Conservation (phyloP, 106 monocot species). For the Alisma plantagoaquatica region DNA sequence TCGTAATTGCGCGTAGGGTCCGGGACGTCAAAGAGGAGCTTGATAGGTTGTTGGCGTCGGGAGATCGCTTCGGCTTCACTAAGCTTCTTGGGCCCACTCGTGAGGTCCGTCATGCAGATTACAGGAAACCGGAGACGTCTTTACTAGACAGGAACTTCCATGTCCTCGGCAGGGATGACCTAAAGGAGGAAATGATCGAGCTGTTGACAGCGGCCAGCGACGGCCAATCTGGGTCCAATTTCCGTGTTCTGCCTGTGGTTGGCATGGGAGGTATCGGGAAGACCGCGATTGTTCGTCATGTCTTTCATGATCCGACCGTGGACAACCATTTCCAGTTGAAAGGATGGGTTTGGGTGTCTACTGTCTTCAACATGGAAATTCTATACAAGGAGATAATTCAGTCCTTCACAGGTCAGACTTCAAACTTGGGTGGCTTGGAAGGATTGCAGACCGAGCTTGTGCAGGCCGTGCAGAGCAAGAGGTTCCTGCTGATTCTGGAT, state of each 20-base stretch:
- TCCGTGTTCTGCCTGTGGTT: background rate
- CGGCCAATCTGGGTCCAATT: too few relatives aligned
- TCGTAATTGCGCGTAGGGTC: too few relatives aligned
- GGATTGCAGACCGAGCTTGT: background rate
- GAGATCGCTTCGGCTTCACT: too few relatives aligned
- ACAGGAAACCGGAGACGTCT: too few relatives aligned
- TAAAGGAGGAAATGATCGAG: background rate
- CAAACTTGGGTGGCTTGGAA: background rate
- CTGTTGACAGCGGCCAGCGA: too few relatives aligned
- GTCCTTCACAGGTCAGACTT: background rate
- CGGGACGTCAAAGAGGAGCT: too few relatives aligned
- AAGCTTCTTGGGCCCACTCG: too few relatives aligned
- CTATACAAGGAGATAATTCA: slow-evolving; percentile 2
- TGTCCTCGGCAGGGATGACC: too few relatives aligned
- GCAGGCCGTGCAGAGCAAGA: background rate
- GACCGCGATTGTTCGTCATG: background rate
- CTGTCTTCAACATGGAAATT: background rate
- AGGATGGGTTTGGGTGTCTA: slow-evolving; percentile 6
- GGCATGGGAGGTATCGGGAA: slow-evolving; percentile 9
- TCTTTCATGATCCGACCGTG: background rate
- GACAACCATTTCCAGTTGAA: slow-evolving; percentile 2
- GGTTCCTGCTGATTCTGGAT: slow-evolving; percentile 3
- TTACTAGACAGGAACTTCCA: too few relatives aligned
- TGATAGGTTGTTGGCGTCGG: too few relatives aligned
- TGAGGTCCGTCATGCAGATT: too few relatives aligned